phyloP scores from a whole-genome alignment of 441 rosid species.

The Biscutella auriculata region DNA sequence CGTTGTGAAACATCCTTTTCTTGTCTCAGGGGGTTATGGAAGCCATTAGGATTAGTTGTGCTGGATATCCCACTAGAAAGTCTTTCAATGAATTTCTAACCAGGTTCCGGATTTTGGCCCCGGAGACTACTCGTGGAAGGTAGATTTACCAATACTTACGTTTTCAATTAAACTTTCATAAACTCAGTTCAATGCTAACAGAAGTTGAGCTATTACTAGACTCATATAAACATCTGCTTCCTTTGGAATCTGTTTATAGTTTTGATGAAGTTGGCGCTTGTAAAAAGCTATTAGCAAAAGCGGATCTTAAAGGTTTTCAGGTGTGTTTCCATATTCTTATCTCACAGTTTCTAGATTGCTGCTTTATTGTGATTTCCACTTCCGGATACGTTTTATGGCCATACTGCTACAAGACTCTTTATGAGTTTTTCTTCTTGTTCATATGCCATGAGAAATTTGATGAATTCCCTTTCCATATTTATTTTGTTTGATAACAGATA shows the following conservation, averaged over 20 bases:
- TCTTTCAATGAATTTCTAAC: conserved; percentile 53
- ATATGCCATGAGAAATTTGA: conserved; percentile 1
- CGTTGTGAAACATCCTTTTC: neutral
- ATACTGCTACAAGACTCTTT: conserved; percentile 6
- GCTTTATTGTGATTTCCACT: neutral
- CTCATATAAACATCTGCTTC: neutral
- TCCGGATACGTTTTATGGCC: neutral
- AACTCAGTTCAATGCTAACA: neutral
- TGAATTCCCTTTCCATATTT: neutral
- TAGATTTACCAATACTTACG: conserved; percentile 22
- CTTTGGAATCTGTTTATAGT: conserved; percentile 27
- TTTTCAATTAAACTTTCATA: neutral
- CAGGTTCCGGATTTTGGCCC: conserved; percentile 61
- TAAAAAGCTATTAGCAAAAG: conserved; percentile 68
- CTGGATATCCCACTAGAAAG: conserved; percentile 92
- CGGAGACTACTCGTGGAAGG: conserved; percentile 47
- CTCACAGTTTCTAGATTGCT: neutral
- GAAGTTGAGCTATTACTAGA: neutral
- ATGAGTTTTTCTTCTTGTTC: conserved; percentile 1
- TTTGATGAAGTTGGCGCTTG: conserved; percentile 55
- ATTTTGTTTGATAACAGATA: conserved; percentile 36
- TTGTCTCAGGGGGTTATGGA: conserved; percentile 86
- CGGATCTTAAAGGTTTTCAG: conserved; percentile 76
- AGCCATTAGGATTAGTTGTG: conserved; percentile 97
- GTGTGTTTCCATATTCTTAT: conserved; percentile 25